phyloP scores from a whole-genome alignment of 1,139 yeast genomes.

The Meyerozyma sp. region DNA sequence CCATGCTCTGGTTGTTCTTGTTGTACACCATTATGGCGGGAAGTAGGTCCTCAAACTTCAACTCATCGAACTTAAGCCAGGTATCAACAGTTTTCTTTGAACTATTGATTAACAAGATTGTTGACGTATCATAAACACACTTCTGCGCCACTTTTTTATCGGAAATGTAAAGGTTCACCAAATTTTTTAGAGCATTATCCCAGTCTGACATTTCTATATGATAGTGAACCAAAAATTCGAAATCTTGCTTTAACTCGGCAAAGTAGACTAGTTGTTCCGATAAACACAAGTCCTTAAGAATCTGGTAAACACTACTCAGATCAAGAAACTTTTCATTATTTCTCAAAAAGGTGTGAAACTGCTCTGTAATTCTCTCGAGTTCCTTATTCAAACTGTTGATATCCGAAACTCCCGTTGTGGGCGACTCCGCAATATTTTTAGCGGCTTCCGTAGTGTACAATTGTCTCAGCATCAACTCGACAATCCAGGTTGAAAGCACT shows the following conservation, averaged over 20 bases:
- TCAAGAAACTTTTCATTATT: slow-evolving; percentile 50
- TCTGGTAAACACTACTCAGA: slow-evolving; percentile 63
- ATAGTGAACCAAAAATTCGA: slow-evolving; percentile 60
- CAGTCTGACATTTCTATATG: slow-evolving; percentile 69
- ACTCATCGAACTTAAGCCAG: slow-evolving; percentile 57
- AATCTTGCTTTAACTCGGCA: slow-evolving; percentile 68
- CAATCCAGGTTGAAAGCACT: slow-evolving; percentile 77
- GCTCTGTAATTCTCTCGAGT: slow-evolving; percentile 15
- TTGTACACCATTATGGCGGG: slow-evolving; percentile 75
- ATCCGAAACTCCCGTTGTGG: background rate
- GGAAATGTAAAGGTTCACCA: slow-evolving; percentile 41
- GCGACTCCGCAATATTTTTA: background rate
- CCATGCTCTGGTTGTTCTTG: slow-evolving; percentile 29
- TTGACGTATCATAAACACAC: slow-evolving; percentile 61
- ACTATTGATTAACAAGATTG: slow-evolving; percentile 59
- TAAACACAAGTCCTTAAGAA: slow-evolving; percentile 62
- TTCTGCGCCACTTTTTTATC: slow-evolving; percentile 27
- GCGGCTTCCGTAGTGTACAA: slow-evolving; percentile 18
- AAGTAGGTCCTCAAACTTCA: slow-evolving; percentile 56
- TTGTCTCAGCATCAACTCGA: slow-evolving; percentile 47
- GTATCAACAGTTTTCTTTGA: slow-evolving; percentile 71
- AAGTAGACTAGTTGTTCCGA: slow-evolving; percentile 58
- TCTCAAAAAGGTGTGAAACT: slow-evolving; percentile 49
- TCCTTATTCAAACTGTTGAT: slow-evolving; percentile 4
- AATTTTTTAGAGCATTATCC: slow-evolving; percentile 61